Conservation (phyloP, 2,329 filamentous ascomycete species). For the Beauveria brongniartii region DNA sequence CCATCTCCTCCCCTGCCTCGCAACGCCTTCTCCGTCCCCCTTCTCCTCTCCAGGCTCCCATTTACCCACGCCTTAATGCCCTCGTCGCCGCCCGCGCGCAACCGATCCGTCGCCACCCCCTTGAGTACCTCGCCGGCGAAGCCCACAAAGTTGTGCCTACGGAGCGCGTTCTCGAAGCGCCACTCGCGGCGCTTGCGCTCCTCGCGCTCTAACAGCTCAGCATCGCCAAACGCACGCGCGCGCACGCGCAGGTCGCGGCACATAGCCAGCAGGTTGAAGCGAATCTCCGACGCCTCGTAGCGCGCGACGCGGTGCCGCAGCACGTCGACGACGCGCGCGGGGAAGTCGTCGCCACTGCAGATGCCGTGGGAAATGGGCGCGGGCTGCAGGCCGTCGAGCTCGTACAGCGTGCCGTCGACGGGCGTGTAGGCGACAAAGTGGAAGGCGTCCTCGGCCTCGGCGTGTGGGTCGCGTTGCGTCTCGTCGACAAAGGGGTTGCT, state of each 20-base stretch:
- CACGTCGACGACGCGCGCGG: constrained; percentile 75
- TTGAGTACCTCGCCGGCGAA: constrained; percentile 88
- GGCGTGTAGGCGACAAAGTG: constrained; percentile 96
- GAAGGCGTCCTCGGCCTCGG: constrained; percentile 78
- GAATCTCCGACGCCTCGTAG: constrained; percentile 81
- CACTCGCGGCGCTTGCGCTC: constrained; percentile 77
- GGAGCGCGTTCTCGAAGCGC: constrained; percentile 90
- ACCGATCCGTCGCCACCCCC: constrained; percentile 69
- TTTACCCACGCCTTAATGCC: constrained; percentile 68
- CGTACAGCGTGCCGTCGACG: constrained; percentile 74
- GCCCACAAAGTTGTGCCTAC: constrained; percentile 91
- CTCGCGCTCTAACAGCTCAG: constrained; percentile 69
- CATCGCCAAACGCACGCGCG: constrained; percentile 75
- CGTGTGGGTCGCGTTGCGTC: constrained; percentile 57
- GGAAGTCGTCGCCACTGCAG: constrained; percentile 64
- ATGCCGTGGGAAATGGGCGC: constrained; percentile 82
- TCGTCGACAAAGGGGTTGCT: constrained; percentile 90
- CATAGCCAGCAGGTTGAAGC: constrained; percentile 94
- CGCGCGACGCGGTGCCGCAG: constrained; percentile 74
- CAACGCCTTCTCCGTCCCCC: constrained; percentile 28
- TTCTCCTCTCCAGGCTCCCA: constrained; percentile 53
- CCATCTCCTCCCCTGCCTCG: constrained; percentile 26
- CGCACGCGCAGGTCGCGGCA: constrained; percentile 71
- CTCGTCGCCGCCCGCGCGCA: constrained; percentile 54
- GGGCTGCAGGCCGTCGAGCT: constrained; percentile 89